Evolutionary conservation across 495 filamentous ascomycete species (phyloP).

Genomic region (Darksidea phi): DNA sequence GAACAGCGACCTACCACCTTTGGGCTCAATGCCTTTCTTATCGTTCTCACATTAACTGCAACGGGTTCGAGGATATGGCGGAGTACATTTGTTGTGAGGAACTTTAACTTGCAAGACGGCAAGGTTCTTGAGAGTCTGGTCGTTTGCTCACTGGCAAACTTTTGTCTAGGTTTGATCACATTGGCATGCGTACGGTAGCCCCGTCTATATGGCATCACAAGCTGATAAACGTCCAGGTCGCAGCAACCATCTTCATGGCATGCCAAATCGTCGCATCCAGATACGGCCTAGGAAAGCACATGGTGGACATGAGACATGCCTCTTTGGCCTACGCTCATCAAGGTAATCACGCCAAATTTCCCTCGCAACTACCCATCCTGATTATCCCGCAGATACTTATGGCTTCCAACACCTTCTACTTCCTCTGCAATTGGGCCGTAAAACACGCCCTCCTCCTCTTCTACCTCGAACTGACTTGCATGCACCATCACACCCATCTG

Average conservation of each 20-base stretch:
- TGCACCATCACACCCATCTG: not conserved
- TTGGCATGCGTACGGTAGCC: constrained; percentile 18
- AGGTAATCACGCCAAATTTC: constrained; percentile 1
- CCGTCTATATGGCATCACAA: not conserved
- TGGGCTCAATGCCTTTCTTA: constrained; percentile 24
- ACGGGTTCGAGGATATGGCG: constrained; percentile 21
- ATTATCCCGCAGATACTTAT: constrained; percentile 11
- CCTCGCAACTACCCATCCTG: not conserved
- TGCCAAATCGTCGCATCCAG: constrained; percentile 14
- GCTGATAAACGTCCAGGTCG: constrained; percentile 2
- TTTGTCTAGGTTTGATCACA: constrained; percentile 15
- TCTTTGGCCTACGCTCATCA: constrained; percentile 2
- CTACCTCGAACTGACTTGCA: constrained; percentile 24
- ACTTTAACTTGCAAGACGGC: constrained; percentile 28
- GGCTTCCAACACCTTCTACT: constrained; percentile 28
- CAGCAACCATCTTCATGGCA: constrained; percentile 21
- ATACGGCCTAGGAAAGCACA: constrained; percentile 15
- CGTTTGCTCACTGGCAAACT: not conserved
- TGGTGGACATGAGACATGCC: not conserved
- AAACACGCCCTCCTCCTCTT: constrained; percentile 34
- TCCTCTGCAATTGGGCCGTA: constrained; percentile 31
- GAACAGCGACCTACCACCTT: constrained; percentile 17
- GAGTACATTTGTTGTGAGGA: constrained; percentile 15
- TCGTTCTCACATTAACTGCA: constrained; percentile 17
- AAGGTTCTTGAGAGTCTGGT: not conserved